Base-by-base conservation (phyloP, 176 grass and related monocot genomes). In the Triticum urartu region DNA sequence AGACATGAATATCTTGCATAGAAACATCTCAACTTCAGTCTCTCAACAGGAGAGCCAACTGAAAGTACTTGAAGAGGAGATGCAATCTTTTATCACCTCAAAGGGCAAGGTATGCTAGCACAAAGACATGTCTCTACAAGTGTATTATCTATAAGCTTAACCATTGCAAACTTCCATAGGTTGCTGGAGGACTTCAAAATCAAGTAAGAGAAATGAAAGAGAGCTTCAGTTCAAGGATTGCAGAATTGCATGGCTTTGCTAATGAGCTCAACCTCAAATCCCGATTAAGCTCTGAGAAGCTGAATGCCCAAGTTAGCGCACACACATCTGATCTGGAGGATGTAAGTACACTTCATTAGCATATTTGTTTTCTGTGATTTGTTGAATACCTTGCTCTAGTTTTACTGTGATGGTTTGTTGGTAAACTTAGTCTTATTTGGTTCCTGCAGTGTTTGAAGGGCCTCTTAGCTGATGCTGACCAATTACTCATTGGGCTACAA, bases 41-140 rank as follows among this genome's bases (percentile, higher is more conserved):
- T 72, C 78, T 71, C 82, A 91, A 86, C 87, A 97, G 80, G 95
- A 97, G 83, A 91, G 77, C 39, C 95, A 94, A 91, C 72, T 94
- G 80, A 94, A 91, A 91, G 75, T 79, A 89, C 82, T 97, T 54
- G 78, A 89, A 84, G 84, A 78, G 59, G 82, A 86, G 74, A 80
- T 93, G 81, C 66, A 91, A 89, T 91, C 79, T 67, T 97, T 92
- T 89, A 21, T 86, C 54, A 88, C 87, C 75, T 84, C 74, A 75
- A 97, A 97, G 84, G 64, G 60, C 77, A 78, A 94, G 89, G 95
- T 97, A 87, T 22, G 36, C 22, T 52, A 66, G n/a, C 15, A 81
- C 25, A 18, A 78, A 56, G 58, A 20, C 59, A 33, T 83, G 64
- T 42, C 18, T 25, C 40, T 70, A 30, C 3, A 15, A 42, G 52